Conservation (phyloP, 805 yeast genomes). For the Nakazawaea sp. region DNA sequence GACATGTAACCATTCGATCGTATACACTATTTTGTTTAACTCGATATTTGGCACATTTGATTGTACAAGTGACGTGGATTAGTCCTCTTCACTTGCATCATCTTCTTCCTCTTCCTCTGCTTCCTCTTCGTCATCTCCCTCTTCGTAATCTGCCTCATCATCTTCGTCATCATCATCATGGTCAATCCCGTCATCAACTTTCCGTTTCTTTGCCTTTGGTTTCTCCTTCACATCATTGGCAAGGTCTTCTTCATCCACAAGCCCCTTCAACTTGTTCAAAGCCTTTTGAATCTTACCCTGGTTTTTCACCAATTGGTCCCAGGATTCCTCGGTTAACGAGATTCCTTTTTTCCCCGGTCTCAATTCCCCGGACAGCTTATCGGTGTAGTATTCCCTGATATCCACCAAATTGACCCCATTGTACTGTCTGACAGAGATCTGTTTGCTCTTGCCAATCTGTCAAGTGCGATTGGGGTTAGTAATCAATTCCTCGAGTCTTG, state of each 20-base stretch:
- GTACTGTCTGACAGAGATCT: constrained; percentile 67
- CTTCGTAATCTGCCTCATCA: neutral
- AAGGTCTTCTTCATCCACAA: constrained; percentile 17
- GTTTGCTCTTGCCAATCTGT: constrained; percentile 47
- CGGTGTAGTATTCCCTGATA: constrained; percentile 74
- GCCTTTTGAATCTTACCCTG: constrained; percentile 46
- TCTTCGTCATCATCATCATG: constrained; percentile 1
- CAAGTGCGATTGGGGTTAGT: too few relatives aligned
- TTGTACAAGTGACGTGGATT: too few relatives aligned
- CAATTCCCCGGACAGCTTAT: constrained; percentile 47
- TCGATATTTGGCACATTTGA: too few relatives aligned
- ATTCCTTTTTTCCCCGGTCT: constrained; percentile 82
- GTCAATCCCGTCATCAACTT: neutral
- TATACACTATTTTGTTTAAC: too few relatives aligned
- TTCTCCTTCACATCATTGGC: constrained; percentile 18
- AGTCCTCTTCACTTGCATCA: too few relatives aligned
- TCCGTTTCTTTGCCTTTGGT: constrained; percentile 11
- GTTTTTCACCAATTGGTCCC: constrained; percentile 41
- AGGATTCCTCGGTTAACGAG: constrained; percentile 49
- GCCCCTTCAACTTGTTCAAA: constrained; percentile 25
- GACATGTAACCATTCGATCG: too few relatives aligned
- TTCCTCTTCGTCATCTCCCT: constrained; percentile 13
- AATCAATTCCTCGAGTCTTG: too few relatives aligned
- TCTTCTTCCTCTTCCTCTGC: constrained; percentile 13
- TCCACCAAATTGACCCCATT: constrained; percentile 65